phyloP scores from a whole-genome alignment of 2,329 filamentous ascomycete genomes.

The Aureobasidium pullulans region DNA sequence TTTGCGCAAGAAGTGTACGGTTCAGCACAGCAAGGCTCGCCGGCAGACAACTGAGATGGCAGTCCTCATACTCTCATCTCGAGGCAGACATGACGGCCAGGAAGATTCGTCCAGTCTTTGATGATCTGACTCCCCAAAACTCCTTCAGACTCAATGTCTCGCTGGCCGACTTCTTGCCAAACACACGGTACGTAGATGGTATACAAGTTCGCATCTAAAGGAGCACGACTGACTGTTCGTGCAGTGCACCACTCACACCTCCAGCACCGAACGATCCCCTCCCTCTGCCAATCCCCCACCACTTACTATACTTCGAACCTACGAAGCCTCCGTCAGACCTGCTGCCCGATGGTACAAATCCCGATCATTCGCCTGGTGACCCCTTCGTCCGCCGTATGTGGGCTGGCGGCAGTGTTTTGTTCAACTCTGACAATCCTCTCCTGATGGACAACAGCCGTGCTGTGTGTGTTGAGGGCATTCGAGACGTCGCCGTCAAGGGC shows the following conservation, averaged over 20 bases:
- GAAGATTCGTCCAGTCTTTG: slow-evolving; percentile 42
- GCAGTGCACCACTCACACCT: slow-evolving; percentile 23
- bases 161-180: slow-evolving; percentile 49
- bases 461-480: slow-evolving; percentile 43
- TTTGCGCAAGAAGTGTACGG: background rate
- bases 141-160: slow-evolving; percentile 60
- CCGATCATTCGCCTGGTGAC: slow-evolving; percentile 63
- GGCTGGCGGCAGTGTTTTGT: slow-evolving; percentile 69
- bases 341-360: slow-evolving; percentile 77
- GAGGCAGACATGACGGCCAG: slow-evolving; percentile 41
- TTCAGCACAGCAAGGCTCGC: background rate
- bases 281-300: slow-evolving; percentile 59
- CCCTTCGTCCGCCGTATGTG: slow-evolving; percentile 76
- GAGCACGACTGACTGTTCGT: background rate
- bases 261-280: slow-evolving; percentile 24
- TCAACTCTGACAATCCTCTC: slow-evolving; percentile 33
- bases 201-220: background rate
- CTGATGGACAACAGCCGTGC: slow-evolving; percentile 29
- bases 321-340: slow-evolving; percentile 55
- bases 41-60: slow-evolving; percentile 17
- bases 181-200: slow-evolving; percentile 17
- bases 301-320: slow-evolving; percentile 82
- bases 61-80: slow-evolving; percentile 33
- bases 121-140: slow-evolving; percentile 53
- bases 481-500: slow-evolving; percentile 44